A percentile compares a stretch with the other conserved stretches of the same genome.
Evolutionary conservation across 495 filamentous ascomycete species (phyloP).

Genomic region (Penicillium antarcticum): DNA sequence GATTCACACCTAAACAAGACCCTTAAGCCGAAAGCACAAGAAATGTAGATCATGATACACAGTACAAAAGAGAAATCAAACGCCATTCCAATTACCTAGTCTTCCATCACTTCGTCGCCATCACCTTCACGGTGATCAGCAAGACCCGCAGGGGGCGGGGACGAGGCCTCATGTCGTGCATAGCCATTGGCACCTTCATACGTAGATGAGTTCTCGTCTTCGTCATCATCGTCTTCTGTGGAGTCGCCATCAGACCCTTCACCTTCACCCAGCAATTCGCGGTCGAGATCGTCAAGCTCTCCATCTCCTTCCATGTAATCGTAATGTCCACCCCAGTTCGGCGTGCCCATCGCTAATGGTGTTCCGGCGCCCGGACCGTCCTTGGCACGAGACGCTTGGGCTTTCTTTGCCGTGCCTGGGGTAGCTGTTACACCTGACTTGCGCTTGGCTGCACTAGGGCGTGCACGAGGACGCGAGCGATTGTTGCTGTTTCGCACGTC

Average conservation of each 20-base stretch:
- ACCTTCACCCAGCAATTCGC: conserved; percentile 48
- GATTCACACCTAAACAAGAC: background rate
- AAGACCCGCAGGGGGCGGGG: conserved; percentile 14
- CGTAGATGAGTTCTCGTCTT: conserved; percentile 40
- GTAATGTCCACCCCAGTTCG: conserved; percentile 23
- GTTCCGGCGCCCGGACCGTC: conserved; percentile 14
- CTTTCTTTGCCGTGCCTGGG: conserved; percentile 21
- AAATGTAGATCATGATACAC: conserved; percentile 9
- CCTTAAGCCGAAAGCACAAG: background rate
- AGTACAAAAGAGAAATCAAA: conserved; percentile 6
- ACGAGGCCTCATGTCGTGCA: conserved; percentile 39
- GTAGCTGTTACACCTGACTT: conserved; percentile 31
- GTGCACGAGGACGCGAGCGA: conserved; percentile 19
- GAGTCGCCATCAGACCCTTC: conserved; percentile 46
- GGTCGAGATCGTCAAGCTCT: conserved; percentile 52
- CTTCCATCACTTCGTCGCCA: conserved; percentile 34
- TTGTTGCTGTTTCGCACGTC: conserved; percentile 21
- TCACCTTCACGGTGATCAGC: conserved; percentile 20
- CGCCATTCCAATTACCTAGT: conserved; percentile 12
- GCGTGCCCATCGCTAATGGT: conserved; percentile 16
- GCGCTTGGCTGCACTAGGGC: conserved; percentile 29
- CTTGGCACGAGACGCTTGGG: conserved; percentile 29
- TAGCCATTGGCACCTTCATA: conserved; percentile 41
- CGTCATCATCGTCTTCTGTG: conserved; percentile 34
- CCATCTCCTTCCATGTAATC: conserved; percentile 37